Evolutionary conservation across 768 basidiomycete genomes (phyloP).

Genomic region (Boletus rubropictus): DNA sequence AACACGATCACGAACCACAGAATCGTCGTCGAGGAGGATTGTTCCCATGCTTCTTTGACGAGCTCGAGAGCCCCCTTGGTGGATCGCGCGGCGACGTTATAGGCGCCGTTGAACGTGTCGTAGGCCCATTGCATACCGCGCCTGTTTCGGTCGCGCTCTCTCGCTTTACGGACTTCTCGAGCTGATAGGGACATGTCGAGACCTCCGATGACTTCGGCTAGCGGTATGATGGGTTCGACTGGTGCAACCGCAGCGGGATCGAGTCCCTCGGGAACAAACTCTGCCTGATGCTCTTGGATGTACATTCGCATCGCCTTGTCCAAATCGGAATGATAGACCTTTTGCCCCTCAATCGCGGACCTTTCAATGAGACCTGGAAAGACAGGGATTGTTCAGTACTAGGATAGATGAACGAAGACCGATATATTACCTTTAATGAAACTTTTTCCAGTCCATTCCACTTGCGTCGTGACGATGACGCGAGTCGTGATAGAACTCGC

Average conservation of each 20-base stretch:
- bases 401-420: not conserved
- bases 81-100: conserved; percentile 63
- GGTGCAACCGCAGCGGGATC: conserved; percentile 53
- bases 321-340: conserved; percentile 74
- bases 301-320: conserved; percentile 82
- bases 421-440: conserved; percentile 78
- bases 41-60: conserved; percentile 73
- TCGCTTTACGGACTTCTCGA: conserved; percentile 37
- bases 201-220: conserved; percentile 11
- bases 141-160: conserved; percentile 63
- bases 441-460: conserved; percentile 95
- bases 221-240: conserved; percentile 33
- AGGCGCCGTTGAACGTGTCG: conserved; percentile 78
- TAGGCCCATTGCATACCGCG: conserved; percentile 84
- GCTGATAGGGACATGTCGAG: conserved; percentile 6
- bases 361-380: conserved; percentile 84
- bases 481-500: conserved; percentile 71
- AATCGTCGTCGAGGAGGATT: conserved; percentile 64
- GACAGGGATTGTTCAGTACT: not conserved
- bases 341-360: conserved; percentile 89
- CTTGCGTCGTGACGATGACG: conserved; percentile 82
- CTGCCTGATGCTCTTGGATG: conserved; percentile 82
- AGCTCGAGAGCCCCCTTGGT: conserved; percentile 72
- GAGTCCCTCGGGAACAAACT: conserved; percentile 83
- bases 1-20: conserved; percentile 67